Conservation (phyloP, 208 protist genomes). For the Leishmania tarentolae region DNA sequence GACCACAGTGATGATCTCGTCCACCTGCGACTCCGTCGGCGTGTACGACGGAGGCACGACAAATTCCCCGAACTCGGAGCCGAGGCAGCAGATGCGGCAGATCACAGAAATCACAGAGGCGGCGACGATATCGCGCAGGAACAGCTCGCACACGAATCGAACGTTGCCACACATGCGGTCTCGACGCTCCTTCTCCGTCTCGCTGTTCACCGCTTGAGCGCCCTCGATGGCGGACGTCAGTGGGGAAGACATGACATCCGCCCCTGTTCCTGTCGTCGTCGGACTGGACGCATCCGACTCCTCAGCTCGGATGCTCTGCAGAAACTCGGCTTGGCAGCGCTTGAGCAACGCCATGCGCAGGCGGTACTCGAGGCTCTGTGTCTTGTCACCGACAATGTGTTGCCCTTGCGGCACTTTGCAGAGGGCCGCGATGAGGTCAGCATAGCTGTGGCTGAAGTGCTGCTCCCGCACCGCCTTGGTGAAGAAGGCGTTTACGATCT, state of each 20-base stretch:
- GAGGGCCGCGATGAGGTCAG: constrained; percentile 66
- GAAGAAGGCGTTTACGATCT: constrained; percentile 84
- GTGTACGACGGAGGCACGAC: constrained; percentile 55
- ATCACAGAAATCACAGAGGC: constrained; percentile 67
- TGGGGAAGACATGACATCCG: neutral
- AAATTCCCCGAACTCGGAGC: constrained; percentile 47
- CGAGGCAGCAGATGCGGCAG: constrained; percentile 52
- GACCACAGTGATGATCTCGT: constrained; percentile 66
- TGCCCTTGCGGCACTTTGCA: constrained; percentile 68
- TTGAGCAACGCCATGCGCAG: constrained; percentile 67
- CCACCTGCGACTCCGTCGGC: constrained; percentile 71
- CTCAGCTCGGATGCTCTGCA: constrained; percentile 28
- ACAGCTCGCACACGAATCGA: constrained; percentile 80
- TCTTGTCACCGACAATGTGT: constrained; percentile 56
- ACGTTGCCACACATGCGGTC: constrained; percentile 76
- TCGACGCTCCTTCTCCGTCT: constrained; percentile 55
- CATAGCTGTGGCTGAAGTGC: constrained; percentile 76
- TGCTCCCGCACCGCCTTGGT: constrained; percentile 77
- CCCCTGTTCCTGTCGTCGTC: neutral
- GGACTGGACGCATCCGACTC: neutral
- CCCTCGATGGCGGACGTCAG: constrained; percentile 5
- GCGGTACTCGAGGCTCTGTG: constrained; percentile 71
- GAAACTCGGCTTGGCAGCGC: constrained; percentile 75
- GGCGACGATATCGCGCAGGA: constrained; percentile 61
- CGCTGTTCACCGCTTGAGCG: constrained; percentile 13